These are phyloP conservation scores for Mucor indicus DNA, from an alignment of 371 early-diverging fungal genomes.

Conservation along the genomic window DNA sequence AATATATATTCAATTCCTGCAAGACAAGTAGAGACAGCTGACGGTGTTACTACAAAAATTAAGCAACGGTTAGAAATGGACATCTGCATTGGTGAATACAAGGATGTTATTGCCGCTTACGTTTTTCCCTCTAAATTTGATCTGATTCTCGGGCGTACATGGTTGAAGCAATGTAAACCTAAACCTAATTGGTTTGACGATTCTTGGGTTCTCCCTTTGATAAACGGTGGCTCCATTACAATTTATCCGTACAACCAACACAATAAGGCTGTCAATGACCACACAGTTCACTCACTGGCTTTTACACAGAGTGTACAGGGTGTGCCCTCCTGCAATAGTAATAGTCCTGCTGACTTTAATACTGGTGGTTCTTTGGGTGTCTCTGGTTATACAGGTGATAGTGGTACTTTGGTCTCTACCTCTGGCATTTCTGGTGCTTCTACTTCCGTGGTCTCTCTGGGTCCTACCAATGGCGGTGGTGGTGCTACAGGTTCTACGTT, in stretches of 20 bases:
- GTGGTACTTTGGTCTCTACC: too few relatives aligned
- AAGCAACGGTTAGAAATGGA: not conserved
- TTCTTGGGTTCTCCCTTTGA: not conserved
- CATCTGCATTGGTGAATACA: not conserved
- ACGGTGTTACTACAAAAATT: not conserved
- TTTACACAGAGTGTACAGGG: too few relatives aligned
- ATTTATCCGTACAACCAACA: not conserved
- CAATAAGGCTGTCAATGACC: too few relatives aligned
- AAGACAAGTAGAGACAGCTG: conserved; percentile 7
- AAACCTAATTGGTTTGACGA: conserved; percentile 1
- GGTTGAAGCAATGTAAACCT: conserved; percentile 5
- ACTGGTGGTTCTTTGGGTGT: too few relatives aligned
- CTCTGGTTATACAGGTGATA: too few relatives aligned
- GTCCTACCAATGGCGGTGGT: too few relatives aligned
- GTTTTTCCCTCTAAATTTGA: conserved; percentile 13
- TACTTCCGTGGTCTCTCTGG: too few relatives aligned
- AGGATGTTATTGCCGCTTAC: not conserved
- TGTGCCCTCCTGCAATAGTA: not conserved
- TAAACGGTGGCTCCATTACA: not conserved
- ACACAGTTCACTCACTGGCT: too few relatives aligned
- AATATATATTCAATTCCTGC: not conserved
- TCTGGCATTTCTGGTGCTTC: too few relatives aligned
- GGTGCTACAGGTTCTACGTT: not conserved
- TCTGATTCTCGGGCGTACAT: conserved; percentile 4
- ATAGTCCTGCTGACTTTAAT: not conserved